A percentile compares a stretch with the other conserved stretches of the same genome.
phyloP scores from a whole-genome alignment of 805 yeast species.

The Schwanniomyces yamadae region DNA sequence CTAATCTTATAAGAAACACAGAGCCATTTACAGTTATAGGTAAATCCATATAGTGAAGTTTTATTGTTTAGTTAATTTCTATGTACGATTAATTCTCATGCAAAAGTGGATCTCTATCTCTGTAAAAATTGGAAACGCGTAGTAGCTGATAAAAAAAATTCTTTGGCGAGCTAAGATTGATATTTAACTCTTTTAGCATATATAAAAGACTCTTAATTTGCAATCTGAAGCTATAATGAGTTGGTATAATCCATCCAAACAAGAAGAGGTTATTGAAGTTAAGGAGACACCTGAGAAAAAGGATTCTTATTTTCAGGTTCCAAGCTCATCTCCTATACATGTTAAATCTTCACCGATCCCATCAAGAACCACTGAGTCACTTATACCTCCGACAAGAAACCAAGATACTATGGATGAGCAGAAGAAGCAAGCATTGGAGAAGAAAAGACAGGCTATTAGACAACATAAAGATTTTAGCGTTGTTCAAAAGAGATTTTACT shows the following conservation, averaged over 20 bases:
- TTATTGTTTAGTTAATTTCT: too few species aligned
- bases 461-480: slow-evolving; percentile 40
- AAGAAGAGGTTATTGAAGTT: slow-evolving; percentile 16
- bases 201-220: too few species aligned
- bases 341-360: slow-evolving; percentile 32
- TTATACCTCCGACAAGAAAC: slow-evolving; percentile 12
- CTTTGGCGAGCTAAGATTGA: too few species aligned
- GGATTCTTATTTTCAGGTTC: slow-evolving; percentile 34
- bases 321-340: slow-evolving; percentile 39
- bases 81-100: too few species aligned
- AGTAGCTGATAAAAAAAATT: too few species aligned
- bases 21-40: too few species aligned
- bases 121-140: too few species aligned
- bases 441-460: slow-evolving; percentile 35
- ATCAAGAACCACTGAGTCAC: slow-evolving; percentile 4
- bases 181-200: too few species aligned
- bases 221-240: slow-evolving; percentile 22
- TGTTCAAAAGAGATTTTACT: slow-evolving; percentile 34
- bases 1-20: too few species aligned
- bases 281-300: slow-evolving; percentile 19
- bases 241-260: slow-evolving; percentile 20
- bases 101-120: too few species aligned
- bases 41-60: too few species aligned
- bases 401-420: slow-evolving; percentile 14
- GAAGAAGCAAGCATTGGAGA: slow-evolving; percentile 29